phyloP scores from a whole-genome alignment of 345 rosid species.

The Iberis pinnata region DNA sequence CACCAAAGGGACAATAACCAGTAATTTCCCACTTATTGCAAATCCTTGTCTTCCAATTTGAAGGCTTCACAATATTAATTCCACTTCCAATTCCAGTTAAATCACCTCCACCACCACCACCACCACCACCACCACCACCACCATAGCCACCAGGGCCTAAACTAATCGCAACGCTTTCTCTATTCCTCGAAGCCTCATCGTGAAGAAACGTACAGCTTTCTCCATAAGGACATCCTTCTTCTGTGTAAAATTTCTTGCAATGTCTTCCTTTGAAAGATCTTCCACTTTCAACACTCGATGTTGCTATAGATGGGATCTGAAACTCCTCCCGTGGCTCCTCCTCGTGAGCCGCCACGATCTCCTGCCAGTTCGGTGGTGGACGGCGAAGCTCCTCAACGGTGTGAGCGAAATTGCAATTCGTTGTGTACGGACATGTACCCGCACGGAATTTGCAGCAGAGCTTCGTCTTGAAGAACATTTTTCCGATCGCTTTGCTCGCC shows the following conservation, averaged over 20 bases:
- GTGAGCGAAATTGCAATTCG: constrained; percentile 90
- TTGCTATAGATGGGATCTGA: constrained; percentile 67
- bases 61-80: constrained; percentile 54
- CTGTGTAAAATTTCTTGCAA: constrained; percentile 92
- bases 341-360: constrained; percentile 52
- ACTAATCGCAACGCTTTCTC: constrained; percentile 92
- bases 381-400: constrained; percentile 81
- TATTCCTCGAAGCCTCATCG: constrained; percentile 84
- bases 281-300: constrained; percentile 41
- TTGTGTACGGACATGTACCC: constrained; percentile 65
- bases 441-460: constrained; percentile 66
- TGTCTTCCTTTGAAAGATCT: constrained; percentile 65
- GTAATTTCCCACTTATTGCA: constrained; percentile 98
- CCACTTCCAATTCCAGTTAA: constrained; percentile 35
- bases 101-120: constrained; percentile 8
- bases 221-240: constrained; percentile 96
- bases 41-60: constrained; percentile 96
- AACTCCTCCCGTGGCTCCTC: constrained; percentile 61
- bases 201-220: constrained; percentile 85
- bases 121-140: constrained; percentile 34
- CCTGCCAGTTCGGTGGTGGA: constrained; percentile 94
- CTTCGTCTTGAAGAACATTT: constrained; percentile 87
- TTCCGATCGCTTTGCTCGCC: constrained; percentile 42
- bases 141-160: constrained; percentile 89
- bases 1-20: constrained; percentile 93